phyloP scores from a whole-genome alignment of 257 asterid species.

The Lycium barbarum region DNA sequence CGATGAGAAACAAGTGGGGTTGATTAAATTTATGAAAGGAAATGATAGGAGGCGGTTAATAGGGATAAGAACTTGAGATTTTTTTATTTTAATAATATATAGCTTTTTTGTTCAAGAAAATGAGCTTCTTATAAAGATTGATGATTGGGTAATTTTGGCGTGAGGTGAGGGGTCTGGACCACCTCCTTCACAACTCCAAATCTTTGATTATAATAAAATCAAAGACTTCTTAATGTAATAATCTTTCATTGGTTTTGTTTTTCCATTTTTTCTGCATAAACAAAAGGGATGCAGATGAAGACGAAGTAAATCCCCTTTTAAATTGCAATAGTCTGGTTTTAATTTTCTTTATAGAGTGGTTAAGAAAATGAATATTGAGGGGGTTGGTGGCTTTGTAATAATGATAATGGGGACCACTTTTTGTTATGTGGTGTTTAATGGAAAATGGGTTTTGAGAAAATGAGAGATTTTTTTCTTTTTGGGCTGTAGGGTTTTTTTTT shows the following conservation, averaged over 20 bases:
- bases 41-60: not conserved
- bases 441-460: not conserved
- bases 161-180: constrained; percentile 1
- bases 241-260: constrained; percentile 10
- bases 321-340: not conserved
- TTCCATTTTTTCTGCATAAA: constrained; percentile 2
- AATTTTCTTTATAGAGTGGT: not conserved
- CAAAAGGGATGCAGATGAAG: constrained; percentile 23
- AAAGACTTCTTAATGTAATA: not conserved
- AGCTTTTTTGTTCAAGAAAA: not conserved
- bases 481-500: not conserved
- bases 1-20: not conserved
- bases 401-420: not conserved
- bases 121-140: not conserved
- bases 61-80: constrained; percentile 5
- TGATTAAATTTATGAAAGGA: not conserved
- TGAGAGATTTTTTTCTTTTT: not conserved
- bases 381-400: not conserved
- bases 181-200: constrained; percentile 23
- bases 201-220: not conserved
- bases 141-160: not conserved
- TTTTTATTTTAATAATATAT: not conserved
- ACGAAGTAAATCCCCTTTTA: constrained; percentile 5
- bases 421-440: not conserved
- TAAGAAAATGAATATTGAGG: not conserved